A percentile compares a stretch with the other conserved stretches of the same genome.
These are phyloP conservation scores for Plasmodium cynomolgi DNA, from an alignment of 169 alveolate species.

Conservation along the genomic window DNA sequence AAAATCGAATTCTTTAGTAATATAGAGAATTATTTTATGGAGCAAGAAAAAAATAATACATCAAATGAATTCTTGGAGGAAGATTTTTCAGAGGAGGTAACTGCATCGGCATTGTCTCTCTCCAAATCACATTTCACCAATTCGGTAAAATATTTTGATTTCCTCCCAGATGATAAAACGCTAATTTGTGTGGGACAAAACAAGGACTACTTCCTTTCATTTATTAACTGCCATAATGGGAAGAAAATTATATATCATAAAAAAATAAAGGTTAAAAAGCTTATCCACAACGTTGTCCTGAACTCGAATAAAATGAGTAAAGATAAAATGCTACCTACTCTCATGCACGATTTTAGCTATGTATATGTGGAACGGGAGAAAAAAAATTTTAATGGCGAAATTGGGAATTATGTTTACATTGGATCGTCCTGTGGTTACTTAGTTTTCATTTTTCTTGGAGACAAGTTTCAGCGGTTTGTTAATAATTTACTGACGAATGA, in stretches of 20 bases:
- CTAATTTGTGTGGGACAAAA: slow-evolving; percentile 58
- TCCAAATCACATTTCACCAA: slow-evolving; percentile 34
- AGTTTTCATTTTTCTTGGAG: slow-evolving; percentile 49
- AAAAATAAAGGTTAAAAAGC: slow-evolving; percentile 41
- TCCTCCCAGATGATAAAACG: slow-evolving; percentile 53
- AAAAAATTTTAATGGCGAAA: slow-evolving; percentile 45
- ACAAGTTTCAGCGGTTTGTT: slow-evolving; percentile 25
- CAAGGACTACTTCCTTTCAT: slow-evolving; percentile 65
- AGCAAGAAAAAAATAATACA: slow-evolving; percentile 10
- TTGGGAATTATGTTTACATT: slow-evolving; percentile 40
- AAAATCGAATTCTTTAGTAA: slow-evolving; percentile 50
- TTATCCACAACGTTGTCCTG: neutral
- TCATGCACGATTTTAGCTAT: slow-evolving; percentile 50
- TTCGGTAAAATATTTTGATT: slow-evolving; percentile 60
- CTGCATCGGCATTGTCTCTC: slow-evolving; percentile 35
- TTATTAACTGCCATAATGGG: slow-evolving; percentile 43
- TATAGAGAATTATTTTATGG: slow-evolving; percentile 54
- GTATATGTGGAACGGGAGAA: slow-evolving; percentile 42
- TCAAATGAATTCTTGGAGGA: neutral
- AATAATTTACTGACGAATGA: slow-evolving; percentile 22
- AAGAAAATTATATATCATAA: slow-evolving; percentile 39
- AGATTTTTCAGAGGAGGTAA: slow-evolving; percentile 29
- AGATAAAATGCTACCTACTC: neutral
- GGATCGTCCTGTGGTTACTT: slow-evolving; percentile 67
- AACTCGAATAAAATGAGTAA: slow-evolving; percentile 4